Base-by-base conservation (phyloP, 257 asterid species). In the Gentiana dahurica region DNA sequence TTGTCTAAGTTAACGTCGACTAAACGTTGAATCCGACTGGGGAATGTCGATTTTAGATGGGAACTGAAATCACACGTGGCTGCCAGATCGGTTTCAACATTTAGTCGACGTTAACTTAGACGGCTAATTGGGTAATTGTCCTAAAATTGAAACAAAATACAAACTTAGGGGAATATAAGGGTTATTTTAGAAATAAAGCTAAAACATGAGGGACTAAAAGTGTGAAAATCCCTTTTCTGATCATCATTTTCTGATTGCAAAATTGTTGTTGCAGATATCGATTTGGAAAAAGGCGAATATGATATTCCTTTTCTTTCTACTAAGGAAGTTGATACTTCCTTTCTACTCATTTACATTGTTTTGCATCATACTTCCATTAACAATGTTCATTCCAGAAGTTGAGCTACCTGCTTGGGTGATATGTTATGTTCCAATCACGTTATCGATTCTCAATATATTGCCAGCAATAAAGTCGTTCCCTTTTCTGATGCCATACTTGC, bases 331-430 rank as follows among this genome's bases (percentile, higher is more conserved):
- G 46, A 79, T 90, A 32, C 94, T 90, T 9, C 97, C 97, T 15
- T 82, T 90, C 45, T 90, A 90, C 71, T 90, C 97, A 36, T 90
- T 90, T 68, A 90, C 95, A n/a, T 75, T 90, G 46, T 90, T 90
- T 65, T 90, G 97, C 58, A 77, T 90, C 77, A 82, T 89, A 36
- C 94, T 90, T 59, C 97, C 97, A 8, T 50, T 90, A 34, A 90
- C 97, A 0, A 90, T 90, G 97, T 90, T 90, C 82, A 61, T 90
- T 12, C 97, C 97, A 1, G 97, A 90, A 62, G 95, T 95, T 2
- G 85, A 86, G 55, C 53, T 90, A 51, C 97, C 95, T 0, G 73
- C 83, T 3, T 90, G 97, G 97, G 90, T 90, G 12, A 84, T 89
- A 54, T 90, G 95, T 55, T 86, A 86, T 62, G 84, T 90, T 41